Evolutionary conservation across 106 monocot genomes (phyloP).

Genomic region (Phalaenopsis aphrodite): DNA sequence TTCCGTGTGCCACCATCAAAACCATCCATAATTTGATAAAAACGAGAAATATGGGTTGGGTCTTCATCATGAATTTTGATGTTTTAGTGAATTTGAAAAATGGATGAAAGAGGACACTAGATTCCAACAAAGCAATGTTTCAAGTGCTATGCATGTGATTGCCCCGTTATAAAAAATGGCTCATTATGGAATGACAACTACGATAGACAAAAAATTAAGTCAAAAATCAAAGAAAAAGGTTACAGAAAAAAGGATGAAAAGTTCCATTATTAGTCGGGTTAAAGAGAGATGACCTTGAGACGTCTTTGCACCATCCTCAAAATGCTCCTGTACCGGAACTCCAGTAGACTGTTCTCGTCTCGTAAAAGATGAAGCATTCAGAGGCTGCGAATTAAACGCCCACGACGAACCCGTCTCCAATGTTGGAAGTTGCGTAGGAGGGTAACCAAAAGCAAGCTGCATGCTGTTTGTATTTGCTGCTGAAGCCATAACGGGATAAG

Average conservation of each 20-base stretch:
- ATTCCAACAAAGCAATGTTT: no score
- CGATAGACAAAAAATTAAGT: not conserved
- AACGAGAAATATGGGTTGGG: no score
- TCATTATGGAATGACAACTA: not conserved
- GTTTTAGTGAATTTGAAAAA: no score
- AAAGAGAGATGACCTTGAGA: constrained; percentile 37
- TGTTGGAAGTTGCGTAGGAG: constrained; percentile 66
- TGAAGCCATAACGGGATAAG: constrained; percentile 24
- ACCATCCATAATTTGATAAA: no score
- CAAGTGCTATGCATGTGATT: no score
- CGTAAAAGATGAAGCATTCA: constrained; percentile 21
- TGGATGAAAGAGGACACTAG: no score
- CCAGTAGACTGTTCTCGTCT: constrained; percentile 19
- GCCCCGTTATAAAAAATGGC: not conserved
- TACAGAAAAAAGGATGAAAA: not conserved
- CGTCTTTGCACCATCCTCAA: constrained; percentile 36
- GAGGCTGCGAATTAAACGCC: constrained; percentile 48
- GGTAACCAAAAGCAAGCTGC: constrained; percentile 78
- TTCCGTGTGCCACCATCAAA: no score
- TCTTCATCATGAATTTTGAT: no score
- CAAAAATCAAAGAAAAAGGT: not conserved
- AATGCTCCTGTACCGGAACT: constrained; percentile 12
- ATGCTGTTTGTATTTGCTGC: constrained; percentile 19
- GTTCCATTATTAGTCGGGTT: not conserved
- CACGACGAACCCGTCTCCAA: constrained; percentile 70